phyloP scores from a whole-genome alignment of 139 green algal genomes.

The Trebouxia sp. region DNA sequence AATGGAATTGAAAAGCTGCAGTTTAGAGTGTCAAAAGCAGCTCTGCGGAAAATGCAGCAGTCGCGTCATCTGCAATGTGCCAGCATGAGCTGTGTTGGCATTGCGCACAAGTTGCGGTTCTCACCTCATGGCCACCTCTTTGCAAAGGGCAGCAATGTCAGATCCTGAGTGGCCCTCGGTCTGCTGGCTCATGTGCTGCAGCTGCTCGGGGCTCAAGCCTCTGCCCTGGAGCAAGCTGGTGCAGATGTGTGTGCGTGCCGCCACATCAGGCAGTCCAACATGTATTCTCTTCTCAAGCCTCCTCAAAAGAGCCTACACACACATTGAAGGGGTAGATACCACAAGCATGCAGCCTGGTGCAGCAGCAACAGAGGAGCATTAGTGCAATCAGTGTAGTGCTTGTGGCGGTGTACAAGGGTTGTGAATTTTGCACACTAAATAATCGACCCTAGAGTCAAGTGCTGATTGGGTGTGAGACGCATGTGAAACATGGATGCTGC shows the following conservation, averaged over 20 bases:
- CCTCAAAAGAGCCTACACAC: slow-evolving; percentile 53
- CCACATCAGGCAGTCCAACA: slow-evolving; percentile 78
- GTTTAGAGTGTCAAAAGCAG: too few species aligned
- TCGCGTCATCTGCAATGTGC: too few species aligned
- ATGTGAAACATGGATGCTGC: too few species aligned
- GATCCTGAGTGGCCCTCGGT: slow-evolving; percentile 81
- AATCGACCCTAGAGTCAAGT: not conserved
- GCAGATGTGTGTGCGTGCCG: slow-evolving; percentile 75
- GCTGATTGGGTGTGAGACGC: too few species aligned
- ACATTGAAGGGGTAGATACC: too few species aligned
- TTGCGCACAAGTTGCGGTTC: too few species aligned
- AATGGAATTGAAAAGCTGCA: too few species aligned
- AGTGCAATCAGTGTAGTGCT: not conserved
- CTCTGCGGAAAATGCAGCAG: too few species aligned
- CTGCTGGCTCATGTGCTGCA: slow-evolving; percentile 53
- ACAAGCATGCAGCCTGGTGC: not conserved
- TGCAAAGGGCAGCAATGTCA: slow-evolving; percentile 69
- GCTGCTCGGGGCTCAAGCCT: slow-evolving; percentile 54
- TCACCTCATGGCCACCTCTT: slow-evolving; percentile 29
- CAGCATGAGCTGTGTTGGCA: too few species aligned
- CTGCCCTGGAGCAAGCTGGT: slow-evolving; percentile 76
- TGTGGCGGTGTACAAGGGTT: not conserved
- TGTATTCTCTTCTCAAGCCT: slow-evolving; percentile 94
- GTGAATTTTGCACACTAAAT: not conserved
- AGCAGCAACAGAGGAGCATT: not conserved